A percentile compares a stretch with the other conserved stretches of the same genome.
Conservation (phyloP, 441 rosid genomes). For the Biscutella laevigata region DNA sequence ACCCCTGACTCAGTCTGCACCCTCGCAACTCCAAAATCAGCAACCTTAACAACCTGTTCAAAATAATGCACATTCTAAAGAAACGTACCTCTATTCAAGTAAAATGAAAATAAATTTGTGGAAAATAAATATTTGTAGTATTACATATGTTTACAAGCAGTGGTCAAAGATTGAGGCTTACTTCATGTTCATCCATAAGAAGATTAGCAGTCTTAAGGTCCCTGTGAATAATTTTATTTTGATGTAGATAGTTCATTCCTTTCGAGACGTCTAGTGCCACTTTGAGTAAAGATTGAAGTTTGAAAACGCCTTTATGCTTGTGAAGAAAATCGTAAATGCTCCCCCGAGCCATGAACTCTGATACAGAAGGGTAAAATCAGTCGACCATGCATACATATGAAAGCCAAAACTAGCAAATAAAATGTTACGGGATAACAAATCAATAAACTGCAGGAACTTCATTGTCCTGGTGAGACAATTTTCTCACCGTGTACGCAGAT, state of each 20-base stretch:
- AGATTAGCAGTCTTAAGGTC: constrained; percentile 96
- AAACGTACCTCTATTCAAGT: neutral
- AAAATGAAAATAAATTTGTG: neutral
- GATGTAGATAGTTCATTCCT: constrained; percentile 96
- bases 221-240: constrained; percentile 87
- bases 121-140: neutral
- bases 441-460: constrained; percentile 4
- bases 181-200: constrained; percentile 94
- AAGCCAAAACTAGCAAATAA: constrained; percentile 14
- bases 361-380: constrained; percentile 12
- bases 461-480: neutral
- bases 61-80: neutral
- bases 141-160: neutral
- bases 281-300: constrained; percentile 70
- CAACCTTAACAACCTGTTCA: constrained; percentile 64
- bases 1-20: constrained; percentile 62
- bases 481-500: neutral
- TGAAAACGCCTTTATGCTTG: constrained; percentile 70
- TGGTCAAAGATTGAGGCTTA: too few species aligned
- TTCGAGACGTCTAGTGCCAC: constrained; percentile 77
- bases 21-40: constrained; percentile 74
- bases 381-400: constrained; percentile 4
- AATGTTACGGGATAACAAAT: constrained; percentile 16
- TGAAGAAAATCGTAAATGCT: constrained; percentile 85
- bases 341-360: constrained; percentile 72